Evolutionary conservation across 768 basidiomycete species (phyloP).

Genomic region (Stropharia rugosoannulata): DNA sequence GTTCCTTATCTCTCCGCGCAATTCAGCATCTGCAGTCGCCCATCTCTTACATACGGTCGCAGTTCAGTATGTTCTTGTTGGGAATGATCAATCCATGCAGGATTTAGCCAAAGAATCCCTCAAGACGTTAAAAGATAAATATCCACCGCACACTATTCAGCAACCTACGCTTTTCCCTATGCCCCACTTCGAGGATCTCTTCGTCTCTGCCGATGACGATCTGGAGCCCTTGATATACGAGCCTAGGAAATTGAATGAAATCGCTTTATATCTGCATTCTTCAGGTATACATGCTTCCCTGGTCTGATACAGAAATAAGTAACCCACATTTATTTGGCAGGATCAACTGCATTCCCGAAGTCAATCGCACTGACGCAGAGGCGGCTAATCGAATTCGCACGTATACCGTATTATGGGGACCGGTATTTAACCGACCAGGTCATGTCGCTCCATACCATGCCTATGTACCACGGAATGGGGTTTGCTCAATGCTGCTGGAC

Average conservation of each 20-base stretch:
- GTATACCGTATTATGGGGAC: constrained; percentile 4
- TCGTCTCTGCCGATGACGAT: background rate
- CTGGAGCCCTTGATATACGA: background rate
- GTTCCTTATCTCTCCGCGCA: constrained; percentile 1
- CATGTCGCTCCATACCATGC: constrained; percentile 9
- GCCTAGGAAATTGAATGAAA: background rate
- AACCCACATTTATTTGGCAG: background rate
- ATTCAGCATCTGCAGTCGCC: constrained; percentile 2
- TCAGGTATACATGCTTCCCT: constrained; percentile 1
- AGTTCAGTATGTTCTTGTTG: constrained; percentile 1
- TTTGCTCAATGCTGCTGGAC: constrained; percentile 4
- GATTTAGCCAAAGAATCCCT: constrained; percentile 3
- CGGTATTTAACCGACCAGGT: constrained; percentile 6
- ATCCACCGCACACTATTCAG: background rate
- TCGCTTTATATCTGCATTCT: constrained; percentile 7
- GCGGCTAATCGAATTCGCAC: background rate
- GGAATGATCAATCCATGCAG: constrained; percentile 1
- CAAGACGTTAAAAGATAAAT: background rate
- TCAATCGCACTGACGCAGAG: constrained; percentile 7
- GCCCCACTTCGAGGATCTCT: constrained; percentile 11
- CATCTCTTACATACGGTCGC: background rate
- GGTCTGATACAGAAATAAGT: too few species aligned
- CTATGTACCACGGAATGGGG: constrained; percentile 12
- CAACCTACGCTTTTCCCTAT: background rate
- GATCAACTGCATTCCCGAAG: constrained; percentile 4